Evolutionary conservation across 805 yeast genomes (phyloP).

Genomic region (Lipomyces chichibuensis): DNA sequence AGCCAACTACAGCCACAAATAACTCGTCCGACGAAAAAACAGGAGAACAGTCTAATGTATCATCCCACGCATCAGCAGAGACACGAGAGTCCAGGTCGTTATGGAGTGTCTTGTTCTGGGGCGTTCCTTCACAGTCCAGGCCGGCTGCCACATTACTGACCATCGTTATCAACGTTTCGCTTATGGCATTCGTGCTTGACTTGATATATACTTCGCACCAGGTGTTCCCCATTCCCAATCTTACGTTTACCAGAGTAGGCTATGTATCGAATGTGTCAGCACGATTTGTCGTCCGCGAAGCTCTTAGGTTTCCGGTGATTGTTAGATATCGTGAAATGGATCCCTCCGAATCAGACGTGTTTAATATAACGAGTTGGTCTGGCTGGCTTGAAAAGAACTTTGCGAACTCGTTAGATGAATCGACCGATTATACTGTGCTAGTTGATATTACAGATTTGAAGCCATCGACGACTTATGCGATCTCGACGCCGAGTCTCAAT

Average conservation of each 20-base stretch:
- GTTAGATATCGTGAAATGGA: slow-evolving; percentile 18
- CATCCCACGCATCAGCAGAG: not conserved
- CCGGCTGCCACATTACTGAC: slow-evolving; percentile 12
- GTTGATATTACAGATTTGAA: slow-evolving; percentile 19
- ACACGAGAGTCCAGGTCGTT: not conserved
- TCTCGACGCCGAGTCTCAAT: slow-evolving; percentile 20
- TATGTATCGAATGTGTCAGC: slow-evolving; percentile 30
- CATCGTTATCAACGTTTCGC: slow-evolving; percentile 16
- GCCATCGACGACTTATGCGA: slow-evolving; percentile 30
- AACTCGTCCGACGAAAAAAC: not conserved
- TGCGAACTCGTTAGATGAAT: slow-evolving; percentile 3
- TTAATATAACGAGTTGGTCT: slow-evolving; percentile 8
- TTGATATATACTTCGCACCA: slow-evolving; percentile 27
- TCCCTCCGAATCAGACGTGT: slow-evolving; percentile 1
- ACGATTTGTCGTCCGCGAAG: slow-evolving; percentile 29
- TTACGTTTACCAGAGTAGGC: slow-evolving; percentile 32
- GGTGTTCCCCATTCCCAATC: slow-evolving; percentile 24
- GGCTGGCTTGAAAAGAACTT: slow-evolving; percentile 3
- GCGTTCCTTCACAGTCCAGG: slow-evolving; percentile 13
- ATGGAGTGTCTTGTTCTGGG: slow-evolving; percentile 14
- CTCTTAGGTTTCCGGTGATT: slow-evolving; percentile 11
- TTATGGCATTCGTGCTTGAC: slow-evolving; percentile 20
- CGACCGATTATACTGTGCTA: slow-evolving; percentile 27
- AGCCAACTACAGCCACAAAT: slow-evolving; percentile 1
- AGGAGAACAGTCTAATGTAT: not conserved